phyloP scores from a whole-genome alignment of 2,329 filamentous ascomycete genomes.

The Cercospora brassicicola region DNA sequence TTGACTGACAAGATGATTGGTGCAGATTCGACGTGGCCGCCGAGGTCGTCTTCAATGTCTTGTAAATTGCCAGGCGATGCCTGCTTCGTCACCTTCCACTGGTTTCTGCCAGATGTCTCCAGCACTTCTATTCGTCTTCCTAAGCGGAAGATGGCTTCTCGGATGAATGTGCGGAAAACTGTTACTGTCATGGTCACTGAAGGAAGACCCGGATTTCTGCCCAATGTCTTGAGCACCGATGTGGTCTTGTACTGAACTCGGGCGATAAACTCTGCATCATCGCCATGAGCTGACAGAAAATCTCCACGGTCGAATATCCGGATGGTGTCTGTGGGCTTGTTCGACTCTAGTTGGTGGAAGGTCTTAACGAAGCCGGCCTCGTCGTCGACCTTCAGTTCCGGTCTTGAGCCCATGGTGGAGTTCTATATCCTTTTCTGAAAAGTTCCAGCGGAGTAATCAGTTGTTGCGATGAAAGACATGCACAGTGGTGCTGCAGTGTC shows the following conservation, averaged over 20 bases:
- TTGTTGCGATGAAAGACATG: not conserved
- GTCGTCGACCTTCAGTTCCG: constrained; percentile 76
- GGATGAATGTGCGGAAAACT: constrained; percentile 91
- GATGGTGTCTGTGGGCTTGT: constrained; percentile 73
- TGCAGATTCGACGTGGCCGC: constrained; percentile 79
- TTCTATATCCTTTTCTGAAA: not conserved
- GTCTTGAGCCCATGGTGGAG: constrained; percentile 53
- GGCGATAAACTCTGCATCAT: constrained; percentile 81
- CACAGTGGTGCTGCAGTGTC: not conserved
- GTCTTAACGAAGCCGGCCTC: constrained; percentile 95
- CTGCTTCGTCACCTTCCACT: constrained; percentile 85
- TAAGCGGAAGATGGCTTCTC: constrained; percentile 87
- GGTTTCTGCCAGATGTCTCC: constrained; percentile 74
- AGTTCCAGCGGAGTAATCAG: not conserved
- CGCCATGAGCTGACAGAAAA: constrained; percentile 91
- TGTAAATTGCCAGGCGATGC: constrained; percentile 92
- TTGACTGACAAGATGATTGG: constrained; percentile 96
- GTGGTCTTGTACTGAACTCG: constrained; percentile 92
- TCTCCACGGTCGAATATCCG: constrained; percentile 92
- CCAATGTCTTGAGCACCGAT: constrained; percentile 87
- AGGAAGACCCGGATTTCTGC: constrained; percentile 77
- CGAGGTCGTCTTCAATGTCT: constrained; percentile 93
- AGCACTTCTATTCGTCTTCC: constrained; percentile 92
- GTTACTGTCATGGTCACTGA: constrained; percentile 96
- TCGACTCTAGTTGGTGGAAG: constrained; percentile 79